phyloP scores from a whole-genome alignment of 176 grass and related monocot species.

The Microstegium vimineum region DNA sequence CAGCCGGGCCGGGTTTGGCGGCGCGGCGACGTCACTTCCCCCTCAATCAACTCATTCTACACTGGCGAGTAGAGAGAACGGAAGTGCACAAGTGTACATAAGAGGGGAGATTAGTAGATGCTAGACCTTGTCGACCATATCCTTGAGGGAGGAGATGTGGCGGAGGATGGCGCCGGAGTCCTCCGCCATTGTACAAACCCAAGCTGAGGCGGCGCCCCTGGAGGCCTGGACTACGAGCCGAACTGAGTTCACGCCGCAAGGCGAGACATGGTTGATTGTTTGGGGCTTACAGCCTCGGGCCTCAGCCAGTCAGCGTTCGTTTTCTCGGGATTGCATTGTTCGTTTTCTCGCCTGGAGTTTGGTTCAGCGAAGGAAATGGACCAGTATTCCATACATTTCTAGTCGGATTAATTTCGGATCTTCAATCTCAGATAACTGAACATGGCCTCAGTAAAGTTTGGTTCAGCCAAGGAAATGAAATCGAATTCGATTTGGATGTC shows the following conservation, averaged over 20 bases:
- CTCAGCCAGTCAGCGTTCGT: no score
- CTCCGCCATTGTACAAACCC: constrained; percentile 39
- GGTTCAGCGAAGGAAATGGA: no score
- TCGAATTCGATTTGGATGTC: no score
- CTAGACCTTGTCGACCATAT: constrained; percentile 86
- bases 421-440: no score
- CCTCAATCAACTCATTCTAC: not conserved
- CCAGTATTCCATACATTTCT: no score
- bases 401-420: no score
- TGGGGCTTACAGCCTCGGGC: no score
- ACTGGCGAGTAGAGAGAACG: not conserved
- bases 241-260: not conserved
- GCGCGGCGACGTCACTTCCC: not conserved
- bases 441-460: no score
- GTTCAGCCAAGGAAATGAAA: no score
- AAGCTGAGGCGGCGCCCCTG: not conserved
- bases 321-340: no score
- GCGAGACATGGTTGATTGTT: not conserved
- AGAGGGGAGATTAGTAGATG: not conserved
- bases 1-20: not conserved
- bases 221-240: no score
- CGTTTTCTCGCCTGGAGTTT: no score
- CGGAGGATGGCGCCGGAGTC: constrained; percentile 80
- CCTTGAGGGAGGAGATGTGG: constrained; percentile 89
- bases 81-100: not conserved